phyloP scores from a whole-genome alignment of 495 filamentous ascomycete genomes.

The Evernia prunastri region DNA sequence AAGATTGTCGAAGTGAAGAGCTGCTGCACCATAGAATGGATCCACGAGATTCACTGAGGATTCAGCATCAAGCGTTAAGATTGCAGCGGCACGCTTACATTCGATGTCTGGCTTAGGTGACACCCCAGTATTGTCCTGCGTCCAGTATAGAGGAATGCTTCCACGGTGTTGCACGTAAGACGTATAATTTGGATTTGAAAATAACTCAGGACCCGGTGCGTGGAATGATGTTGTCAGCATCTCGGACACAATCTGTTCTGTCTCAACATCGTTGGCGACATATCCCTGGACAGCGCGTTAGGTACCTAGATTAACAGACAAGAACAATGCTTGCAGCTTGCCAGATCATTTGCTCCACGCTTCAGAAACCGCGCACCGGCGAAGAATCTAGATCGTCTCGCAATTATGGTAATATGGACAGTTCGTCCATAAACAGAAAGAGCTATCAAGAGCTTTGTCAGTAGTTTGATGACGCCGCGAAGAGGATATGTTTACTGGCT shows the following conservation, averaged over 20 bases:
- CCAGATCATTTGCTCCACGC: constrained; percentile 84
- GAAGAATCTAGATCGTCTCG: constrained; percentile 85
- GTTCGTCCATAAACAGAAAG: constrained; percentile 76
- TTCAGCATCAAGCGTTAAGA: constrained; percentile 15
- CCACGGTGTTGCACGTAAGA: constrained; percentile 96
- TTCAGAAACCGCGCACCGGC: constrained; percentile 93
- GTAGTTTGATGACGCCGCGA: background rate
- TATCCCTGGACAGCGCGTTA: constrained; percentile 51
- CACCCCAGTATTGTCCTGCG: constrained; percentile 91
- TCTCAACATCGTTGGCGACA: constrained; percentile 99
- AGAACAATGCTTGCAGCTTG: constrained; percentile 22
- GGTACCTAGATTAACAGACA: constrained; percentile 17
- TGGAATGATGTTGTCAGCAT: constrained; percentile 92
- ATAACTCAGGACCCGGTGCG: constrained; percentile 76
- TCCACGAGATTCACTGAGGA: constrained; percentile 74
- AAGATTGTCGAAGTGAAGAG: constrained; percentile 91
- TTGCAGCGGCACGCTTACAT: constrained; percentile 23
- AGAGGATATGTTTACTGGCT: constrained; percentile 38
- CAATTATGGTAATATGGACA: constrained; percentile 89
- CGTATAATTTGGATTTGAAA: constrained; percentile 83
- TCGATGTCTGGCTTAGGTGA: constrained; percentile 94
- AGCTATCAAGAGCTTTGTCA: constrained; percentile 34
- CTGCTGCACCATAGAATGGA: constrained; percentile 93
- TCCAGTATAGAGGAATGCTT: constrained; percentile 96
- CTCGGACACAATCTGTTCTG: constrained; percentile 96